Conservation (phyloP, 2,329 filamentous ascomycete genomes). For the Nannizziopsis barbatae region DNA sequence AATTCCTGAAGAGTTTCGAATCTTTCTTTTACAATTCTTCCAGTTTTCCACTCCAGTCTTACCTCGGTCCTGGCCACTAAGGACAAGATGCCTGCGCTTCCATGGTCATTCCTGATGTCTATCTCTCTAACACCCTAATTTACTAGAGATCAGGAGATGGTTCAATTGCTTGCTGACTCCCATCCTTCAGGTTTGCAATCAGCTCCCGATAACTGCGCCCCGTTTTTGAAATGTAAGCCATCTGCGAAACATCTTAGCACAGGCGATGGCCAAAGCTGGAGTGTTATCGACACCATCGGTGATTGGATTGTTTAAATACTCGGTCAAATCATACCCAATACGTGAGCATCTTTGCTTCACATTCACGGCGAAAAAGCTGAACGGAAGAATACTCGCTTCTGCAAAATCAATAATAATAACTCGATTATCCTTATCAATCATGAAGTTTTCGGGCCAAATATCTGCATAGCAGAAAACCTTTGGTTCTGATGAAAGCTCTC, state of each 20-base stretch:
- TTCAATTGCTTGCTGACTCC: too few species aligned
- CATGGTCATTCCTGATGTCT: too few species aligned
- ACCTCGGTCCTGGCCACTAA: too few species aligned
- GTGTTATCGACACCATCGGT: slow-evolving; percentile 8
- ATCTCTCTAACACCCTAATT: too few species aligned
- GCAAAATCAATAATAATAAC: slow-evolving; percentile 15
- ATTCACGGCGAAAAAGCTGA: slow-evolving; percentile 16
- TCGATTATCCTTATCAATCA: slow-evolving; percentile 13
- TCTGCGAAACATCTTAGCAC: background rate
- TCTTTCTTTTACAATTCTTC: too few species aligned
- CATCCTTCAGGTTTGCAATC: too few species aligned
- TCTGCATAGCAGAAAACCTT: slow-evolving; percentile 19
- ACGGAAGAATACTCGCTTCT: slow-evolving; percentile 16
- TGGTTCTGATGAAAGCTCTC: slow-evolving; percentile 13
- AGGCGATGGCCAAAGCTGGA: background rate
- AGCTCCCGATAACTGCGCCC: too few species aligned
- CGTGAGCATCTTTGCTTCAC: background rate
- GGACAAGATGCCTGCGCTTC: too few species aligned
- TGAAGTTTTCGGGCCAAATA: slow-evolving; percentile 15
- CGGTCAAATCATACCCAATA: background rate
- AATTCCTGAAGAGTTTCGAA: too few species aligned
- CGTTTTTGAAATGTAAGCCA: too few species aligned
- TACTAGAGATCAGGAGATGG: too few species aligned
- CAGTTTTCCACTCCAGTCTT: too few species aligned
- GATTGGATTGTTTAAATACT: slow-evolving; percentile 4